Evolutionary conservation across 352 stramenopile genomes (phyloP).

Genomic region (Halophytophthora batemanensis): DNA sequence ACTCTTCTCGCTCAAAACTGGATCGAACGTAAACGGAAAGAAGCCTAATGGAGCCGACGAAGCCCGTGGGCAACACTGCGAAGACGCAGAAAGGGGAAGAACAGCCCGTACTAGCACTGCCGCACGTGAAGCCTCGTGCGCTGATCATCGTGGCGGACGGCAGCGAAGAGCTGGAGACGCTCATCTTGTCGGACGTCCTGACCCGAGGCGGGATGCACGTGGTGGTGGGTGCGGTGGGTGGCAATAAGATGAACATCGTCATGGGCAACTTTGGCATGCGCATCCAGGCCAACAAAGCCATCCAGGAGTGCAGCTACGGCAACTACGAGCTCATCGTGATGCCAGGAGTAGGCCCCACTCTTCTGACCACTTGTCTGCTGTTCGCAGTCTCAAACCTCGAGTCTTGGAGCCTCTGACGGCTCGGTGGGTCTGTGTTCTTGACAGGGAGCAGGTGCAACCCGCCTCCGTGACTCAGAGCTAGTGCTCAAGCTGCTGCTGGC

Average conservation of each 20-base stretch:
- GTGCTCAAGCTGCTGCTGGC: constrained; percentile 61
- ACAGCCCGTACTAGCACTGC: constrained; percentile 18
- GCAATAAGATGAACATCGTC: constrained; percentile 60
- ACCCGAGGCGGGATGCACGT: constrained; percentile 57
- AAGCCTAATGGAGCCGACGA: too few species aligned
- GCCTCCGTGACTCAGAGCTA: constrained; percentile 52
- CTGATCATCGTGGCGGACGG: constrained; percentile 61
- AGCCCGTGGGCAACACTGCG: background rate
- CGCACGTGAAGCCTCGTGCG: constrained; percentile 52
- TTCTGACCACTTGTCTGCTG: background rate
- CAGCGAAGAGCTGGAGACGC: constrained; percentile 63
- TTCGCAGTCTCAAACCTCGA: background rate
- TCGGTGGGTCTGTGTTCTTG: too few species aligned
- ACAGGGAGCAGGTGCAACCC: constrained; percentile 41
- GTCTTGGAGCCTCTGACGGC: background rate
- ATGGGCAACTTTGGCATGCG: constrained; percentile 58
- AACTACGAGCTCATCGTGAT: constrained; percentile 70
- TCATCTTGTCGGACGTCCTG: constrained; percentile 64
- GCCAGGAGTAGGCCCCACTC: constrained; percentile 40
- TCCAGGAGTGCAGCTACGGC: constrained; percentile 65
- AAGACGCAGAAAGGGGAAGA: constrained; percentile 20
- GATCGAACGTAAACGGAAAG: too few species aligned
- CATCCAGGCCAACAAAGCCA: constrained; percentile 56
- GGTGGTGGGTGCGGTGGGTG: constrained; percentile 44
- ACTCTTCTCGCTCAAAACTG: too few species aligned